Base-by-base conservation (phyloP, 805 yeast species). In the Nakazawaea pomicola region DNA sequence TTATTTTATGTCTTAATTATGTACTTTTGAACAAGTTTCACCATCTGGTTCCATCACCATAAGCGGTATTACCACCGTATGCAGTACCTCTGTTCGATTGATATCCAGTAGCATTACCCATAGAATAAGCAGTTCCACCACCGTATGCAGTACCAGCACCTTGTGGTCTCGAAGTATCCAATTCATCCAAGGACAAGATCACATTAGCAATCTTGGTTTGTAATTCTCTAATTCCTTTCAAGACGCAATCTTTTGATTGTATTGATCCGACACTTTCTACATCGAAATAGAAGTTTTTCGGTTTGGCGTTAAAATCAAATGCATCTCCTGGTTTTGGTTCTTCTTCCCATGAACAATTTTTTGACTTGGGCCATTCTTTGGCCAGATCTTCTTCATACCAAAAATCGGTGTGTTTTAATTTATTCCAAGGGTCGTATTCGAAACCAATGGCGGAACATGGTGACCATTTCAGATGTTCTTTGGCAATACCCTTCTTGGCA, bases 401-500 rank as follows among this genome's bases (percentile, higher is more conserved):
- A 57, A 76, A 86, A 53, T 89, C 96, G 0, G 99, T 93, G 60
- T 93, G 99, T 58, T 85, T 83, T 54, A 93, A 72, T 64, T 91
- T 93, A 65, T 93, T 93, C 95, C 96, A 91, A n/a, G 99, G 99
- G 56, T 91, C 99, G 57, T 91, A 91, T 62, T 91, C 99, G 55
- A 91, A 91, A 15, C 95, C 97, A 41, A 91, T 76, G 17, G 98
- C 98, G 0, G 97, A 76, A 50, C 95, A 84, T 10, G 99, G 97
- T 6, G 93, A 82, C 99, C 99, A 93, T 58, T 93, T 93, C 37
- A 99, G 96, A 58, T 93, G 99, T 60, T 93, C 99, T 60, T 90
- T 90, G 37, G 96, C 86, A 45, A 89, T 89, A 33, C 98, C 99
- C 68, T 93, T 93, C 64, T 93, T 93, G 41, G 99, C 99, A 48